Evolutionary conservation across 2,329 filamentous ascomycete species (phyloP), one percentile per base, ranked within the genome.

Genomic region (Emmonsia crescens): DNA sequence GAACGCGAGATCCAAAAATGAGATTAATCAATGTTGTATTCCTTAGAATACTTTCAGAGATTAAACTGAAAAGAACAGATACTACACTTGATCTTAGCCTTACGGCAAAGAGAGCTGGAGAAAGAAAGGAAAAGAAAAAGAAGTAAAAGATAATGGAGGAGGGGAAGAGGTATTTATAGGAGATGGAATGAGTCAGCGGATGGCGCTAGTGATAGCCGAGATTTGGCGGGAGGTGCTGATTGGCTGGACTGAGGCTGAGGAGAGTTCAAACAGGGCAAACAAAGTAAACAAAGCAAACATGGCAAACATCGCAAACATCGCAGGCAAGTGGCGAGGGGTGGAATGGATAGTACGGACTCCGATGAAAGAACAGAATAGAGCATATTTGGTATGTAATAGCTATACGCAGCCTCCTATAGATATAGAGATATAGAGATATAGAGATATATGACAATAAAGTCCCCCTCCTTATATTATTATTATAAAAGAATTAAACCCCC

Each of bases 21-120:
- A 81, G 86, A 85, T 84, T 89, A 91, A 92, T 89, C 86, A 85
- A 80, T 81, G 82, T 83, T 84, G 81, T 80, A 80, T 80, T 80
- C 85, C 81, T 79, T 89, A 83, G 85, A 81, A 80, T 81, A 82
- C 83, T 91, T 89, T 88, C 88, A 92, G 88, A 88, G 86, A 91
- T 91, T 91, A 92, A 91, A 91, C 89, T 92, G 86, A 90, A 89
- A 91, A 91, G 88, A 92, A 91, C 88, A 90, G 87, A 89, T 91
- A 91, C 88, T 91, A 90, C 87, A 91, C 87, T 89, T 91, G 88
- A 91, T 91, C 88, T 90, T 89, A 89, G 85, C 85, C 77, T 77
- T 81, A 82, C 79, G 78, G 79, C 76, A 78, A 77, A 76, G 75
- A 78, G 77, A 79, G 77, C 77, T 79, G 71, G 70, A 76, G 68